Evolutionary conservation across 768 basidiomycete genomes (phyloP).

Genomic region (Flagelloscypha sp.): DNA sequence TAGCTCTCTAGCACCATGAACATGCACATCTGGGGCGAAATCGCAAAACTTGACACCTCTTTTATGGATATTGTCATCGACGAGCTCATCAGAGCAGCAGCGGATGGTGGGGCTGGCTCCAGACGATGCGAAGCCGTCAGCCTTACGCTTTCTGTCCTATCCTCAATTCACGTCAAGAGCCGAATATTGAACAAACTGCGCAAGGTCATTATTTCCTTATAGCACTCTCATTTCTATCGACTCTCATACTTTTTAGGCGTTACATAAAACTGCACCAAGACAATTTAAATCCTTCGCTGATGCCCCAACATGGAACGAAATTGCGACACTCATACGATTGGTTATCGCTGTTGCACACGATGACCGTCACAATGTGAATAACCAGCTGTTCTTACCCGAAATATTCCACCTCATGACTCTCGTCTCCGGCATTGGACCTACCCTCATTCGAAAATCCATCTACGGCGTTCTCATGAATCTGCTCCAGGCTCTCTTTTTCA

Average conservation of each 20-base stretch:
- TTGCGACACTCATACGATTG: constrained; percentile 74
- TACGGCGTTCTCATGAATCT: constrained; percentile 80
- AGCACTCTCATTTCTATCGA: background rate
- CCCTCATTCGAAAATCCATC: constrained; percentile 68
- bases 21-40: constrained; percentile 68
- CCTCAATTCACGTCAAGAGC: constrained; percentile 72
- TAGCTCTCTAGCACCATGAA: constrained; percentile 64
- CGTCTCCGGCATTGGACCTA: constrained; percentile 66
- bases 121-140: constrained; percentile 68
- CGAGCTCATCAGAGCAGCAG: constrained; percentile 72
- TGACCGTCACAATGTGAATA: too few relatives aligned
- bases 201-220: constrained; percentile 36
- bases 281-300: constrained; percentile 57
- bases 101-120: constrained; percentile 77
- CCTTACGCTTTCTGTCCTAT: constrained; percentile 63
- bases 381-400: constrained; percentile 79
- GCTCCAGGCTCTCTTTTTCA: constrained; percentile 64
- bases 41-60: constrained; percentile 58
- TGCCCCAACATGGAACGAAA: constrained; percentile 72
- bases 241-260: constrained; percentile 34
- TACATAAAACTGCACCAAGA: constrained; percentile 64
- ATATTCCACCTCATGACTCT: constrained; percentile 72
- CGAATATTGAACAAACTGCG: constrained; percentile 72
- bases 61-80: constrained; percentile 70
- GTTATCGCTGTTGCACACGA: constrained; percentile 60